Evolutionary conservation across 345 rosid genomes (phyloP).

Genomic region (Syzygium oleosum): DNA sequence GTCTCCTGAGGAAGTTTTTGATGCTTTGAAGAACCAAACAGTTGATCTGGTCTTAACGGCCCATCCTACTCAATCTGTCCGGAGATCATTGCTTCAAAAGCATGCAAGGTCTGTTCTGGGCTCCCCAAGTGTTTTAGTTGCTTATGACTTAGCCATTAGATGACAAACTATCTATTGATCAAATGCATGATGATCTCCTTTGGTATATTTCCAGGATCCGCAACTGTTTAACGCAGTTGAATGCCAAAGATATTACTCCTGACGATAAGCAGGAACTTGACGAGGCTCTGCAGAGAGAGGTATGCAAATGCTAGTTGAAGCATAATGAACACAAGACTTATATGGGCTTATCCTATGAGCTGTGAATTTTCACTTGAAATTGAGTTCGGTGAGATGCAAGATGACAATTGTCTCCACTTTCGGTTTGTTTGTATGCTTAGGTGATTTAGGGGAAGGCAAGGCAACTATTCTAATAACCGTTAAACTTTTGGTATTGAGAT

Average conservation of each 20-base stretch:
- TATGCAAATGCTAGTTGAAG: conserved; percentile 8
- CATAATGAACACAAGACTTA: neutral
- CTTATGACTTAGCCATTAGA: neutral
- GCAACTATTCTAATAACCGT: neutral
- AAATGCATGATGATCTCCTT: neutral
- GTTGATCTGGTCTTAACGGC: conserved; percentile 96
- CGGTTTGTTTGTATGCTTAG: neutral
- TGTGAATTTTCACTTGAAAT: neutral
- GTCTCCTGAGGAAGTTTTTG: conserved; percentile 86
- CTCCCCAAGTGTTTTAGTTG: neutral
- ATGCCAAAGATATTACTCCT: conserved; percentile 94
- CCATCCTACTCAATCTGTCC: conserved; percentile 97
- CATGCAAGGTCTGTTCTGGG: conserved; percentile 63
- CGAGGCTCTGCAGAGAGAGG: conserved; percentile 97
- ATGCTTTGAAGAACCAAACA: conserved; percentile 94
- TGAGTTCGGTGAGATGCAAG: neutral
- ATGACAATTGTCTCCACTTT: neutral
- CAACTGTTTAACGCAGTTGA: conserved; percentile 74
- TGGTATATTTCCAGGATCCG: conserved; percentile 46
- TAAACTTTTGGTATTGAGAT: neutral
- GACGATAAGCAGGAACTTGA: conserved; percentile 99
- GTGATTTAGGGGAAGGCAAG: neutral
- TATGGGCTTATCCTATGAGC: neutral
- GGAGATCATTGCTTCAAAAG: conserved; percentile 94
- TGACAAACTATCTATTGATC: neutral